Conservation (phyloP, 257 asterid genomes). For the Osmanthus fragrans region DNA sequence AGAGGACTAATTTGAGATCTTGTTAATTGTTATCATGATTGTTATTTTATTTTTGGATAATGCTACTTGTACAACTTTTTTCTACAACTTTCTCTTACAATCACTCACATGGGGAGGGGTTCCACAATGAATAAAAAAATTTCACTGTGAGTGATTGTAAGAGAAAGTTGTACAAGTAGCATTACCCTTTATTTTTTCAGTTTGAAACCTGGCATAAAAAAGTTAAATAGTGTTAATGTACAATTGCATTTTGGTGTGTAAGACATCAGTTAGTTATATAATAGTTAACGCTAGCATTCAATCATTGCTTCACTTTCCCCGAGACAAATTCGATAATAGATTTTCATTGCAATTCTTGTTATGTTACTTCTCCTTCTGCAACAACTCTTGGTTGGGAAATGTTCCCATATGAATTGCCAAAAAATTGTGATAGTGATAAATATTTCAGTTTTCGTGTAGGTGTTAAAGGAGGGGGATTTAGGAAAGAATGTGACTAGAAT, state of each 20-base stretch:
- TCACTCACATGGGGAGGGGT: no score
- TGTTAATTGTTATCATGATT: not conserved
- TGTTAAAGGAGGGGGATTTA: constrained; percentile 69
- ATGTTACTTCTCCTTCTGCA: not conserved
- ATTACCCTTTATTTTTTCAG: not conserved
- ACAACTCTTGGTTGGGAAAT: not conserved
- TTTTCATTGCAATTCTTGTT: not conserved
- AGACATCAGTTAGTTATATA: not conserved
- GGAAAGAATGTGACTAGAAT: constrained; percentile 56
- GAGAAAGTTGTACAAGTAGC: no score
- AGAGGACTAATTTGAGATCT: not conserved
- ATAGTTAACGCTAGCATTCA: not conserved
- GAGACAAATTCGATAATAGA: not conserved
- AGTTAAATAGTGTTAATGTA: not conserved
- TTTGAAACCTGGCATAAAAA: not conserved
- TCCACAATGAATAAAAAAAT: no score
- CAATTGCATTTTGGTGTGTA: no score
- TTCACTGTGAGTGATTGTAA: no score
- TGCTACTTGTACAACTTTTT: no score
- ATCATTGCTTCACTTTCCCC: not conserved
- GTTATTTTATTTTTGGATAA: no score
- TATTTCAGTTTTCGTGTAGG: constrained; percentile 46
- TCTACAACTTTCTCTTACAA: no score
- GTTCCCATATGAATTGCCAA: not conserved
- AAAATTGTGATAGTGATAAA: constrained; percentile 36